phyloP scores from a whole-genome alignment of 441 rosid species.

The Pelargonium myrrhifolium region DNA sequence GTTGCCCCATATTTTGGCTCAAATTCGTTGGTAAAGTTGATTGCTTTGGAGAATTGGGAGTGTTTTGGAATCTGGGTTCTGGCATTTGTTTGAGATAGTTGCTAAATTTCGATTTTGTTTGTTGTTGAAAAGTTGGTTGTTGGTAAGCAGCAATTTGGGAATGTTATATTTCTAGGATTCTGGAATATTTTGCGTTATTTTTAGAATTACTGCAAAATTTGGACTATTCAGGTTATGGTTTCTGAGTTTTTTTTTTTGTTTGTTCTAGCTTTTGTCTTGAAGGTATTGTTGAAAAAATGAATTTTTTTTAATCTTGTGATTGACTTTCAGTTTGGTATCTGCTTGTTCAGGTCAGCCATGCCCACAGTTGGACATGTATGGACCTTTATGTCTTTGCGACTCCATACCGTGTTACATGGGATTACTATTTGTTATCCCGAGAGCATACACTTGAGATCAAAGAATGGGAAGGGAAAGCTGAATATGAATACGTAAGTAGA shows the following conservation, averaged over 20 bases:
- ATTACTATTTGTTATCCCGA: slow-evolving; percentile 71
- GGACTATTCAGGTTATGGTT: not conserved
- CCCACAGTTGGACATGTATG: slow-evolving; percentile 97
- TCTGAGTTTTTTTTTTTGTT: not conserved
- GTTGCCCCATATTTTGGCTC: too few relatives aligned
- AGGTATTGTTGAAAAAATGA: not conserved
- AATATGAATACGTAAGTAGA: slow-evolving; percentile 74
- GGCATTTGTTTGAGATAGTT: not conserved
- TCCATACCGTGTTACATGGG: slow-evolving; percentile 95
- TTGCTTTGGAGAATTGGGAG: not conserved
- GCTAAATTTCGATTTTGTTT: not conserved
- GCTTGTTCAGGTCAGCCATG: slow-evolving; percentile 50
- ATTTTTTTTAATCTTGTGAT: not conserved
- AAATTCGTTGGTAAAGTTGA: not conserved
- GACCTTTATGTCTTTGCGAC: slow-evolving; percentile 91
- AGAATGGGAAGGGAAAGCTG: slow-evolving; percentile 85
- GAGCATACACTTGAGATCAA: slow-evolving; percentile 73
- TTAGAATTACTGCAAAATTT: not conserved
- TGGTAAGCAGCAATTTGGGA: not conserved
- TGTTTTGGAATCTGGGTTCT: not conserved
- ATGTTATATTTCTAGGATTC: not conserved
- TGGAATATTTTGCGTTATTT: not conserved
- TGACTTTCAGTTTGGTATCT: not conserved
- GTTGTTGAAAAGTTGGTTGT: not conserved
- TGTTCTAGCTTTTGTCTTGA: not conserved